Evolutionary conservation across 257 asterid genomes (phyloP), one percentile per base, ranked within the genome.

Genomic region (Jasminum sambac): DNA sequence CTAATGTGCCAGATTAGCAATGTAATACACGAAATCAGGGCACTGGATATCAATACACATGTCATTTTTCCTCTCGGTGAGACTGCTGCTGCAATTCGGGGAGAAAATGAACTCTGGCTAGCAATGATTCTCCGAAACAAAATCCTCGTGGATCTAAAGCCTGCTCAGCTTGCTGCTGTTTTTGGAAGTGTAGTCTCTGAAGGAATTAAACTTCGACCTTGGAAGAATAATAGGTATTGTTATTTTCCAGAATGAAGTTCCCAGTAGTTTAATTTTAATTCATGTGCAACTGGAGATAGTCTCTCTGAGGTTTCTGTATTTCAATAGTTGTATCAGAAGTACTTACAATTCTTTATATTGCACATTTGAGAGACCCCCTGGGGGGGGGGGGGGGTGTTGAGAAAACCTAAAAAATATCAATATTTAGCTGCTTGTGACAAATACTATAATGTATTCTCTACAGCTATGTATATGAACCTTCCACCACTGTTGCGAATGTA

Each of bases 151-250:
- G 90, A 83, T 70, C 76, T 95, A 80, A 95, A 91, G 76, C 99
- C 98, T 65, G 92, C 98, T 76, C 96, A 95, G 83, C 96, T 95
- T 82, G 99, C 99, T 84, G 96, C 99, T 46, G 92, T 95, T 50
- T 84, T 82, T 67, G 97, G 98, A 68, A 80, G 98, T 79, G 81
- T 95, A 66, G 89, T 91, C 70, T 95, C 99, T 48, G 98, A 91
- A 79, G 99, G 98, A 82, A 91, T 94, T 60, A 95, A 90, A 81
- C 85, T 89, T 78, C 94, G 99, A 50, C 96, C 98, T 1, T 91
- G 84, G 86, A 89, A 89, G 81, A 91, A 88, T 72, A 91, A 91
- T 78, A 88, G 93, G 98, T 89, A 80, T 55, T 25, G 8, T 69
- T 42, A 13, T 3, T 59, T 13, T 17, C 62, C 5, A 23, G 30